A percentile compares a stretch with the other conserved stretches of the same genome.
phyloP scores from a whole-genome alignment of 805 yeast species.

The Metschnikowia chrysomelidarum region DNA sequence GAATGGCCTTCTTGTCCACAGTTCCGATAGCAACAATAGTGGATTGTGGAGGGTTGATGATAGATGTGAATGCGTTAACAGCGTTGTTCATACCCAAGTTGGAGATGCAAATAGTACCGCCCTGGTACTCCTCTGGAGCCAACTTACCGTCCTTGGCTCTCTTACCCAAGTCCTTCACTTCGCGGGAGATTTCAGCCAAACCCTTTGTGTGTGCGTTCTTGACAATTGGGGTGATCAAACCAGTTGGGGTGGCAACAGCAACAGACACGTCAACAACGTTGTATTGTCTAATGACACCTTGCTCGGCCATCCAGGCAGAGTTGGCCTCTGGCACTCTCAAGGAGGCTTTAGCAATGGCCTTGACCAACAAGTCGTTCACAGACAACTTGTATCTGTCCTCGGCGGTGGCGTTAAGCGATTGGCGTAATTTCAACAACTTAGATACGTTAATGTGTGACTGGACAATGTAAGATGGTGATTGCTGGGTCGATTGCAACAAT shows the following conservation, averaged over 20 bases:
- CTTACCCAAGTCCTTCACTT: conserved; percentile 89
- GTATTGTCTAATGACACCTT: conserved; percentile 91
- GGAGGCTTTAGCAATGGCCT: conserved; percentile 90
- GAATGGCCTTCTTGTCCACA: conserved; percentile 86
- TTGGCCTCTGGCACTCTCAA: conserved; percentile 91
- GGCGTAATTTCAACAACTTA: conserved; percentile 88
- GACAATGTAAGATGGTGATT: conserved; percentile 89
- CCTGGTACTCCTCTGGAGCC: conserved; percentile 96
- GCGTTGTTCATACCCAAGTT: conserved; percentile 99
- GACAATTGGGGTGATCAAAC: conserved; percentile 94
- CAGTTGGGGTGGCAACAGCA: conserved; percentile 98
- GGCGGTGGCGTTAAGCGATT: conserved; percentile 79
- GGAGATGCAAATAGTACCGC: conserved; percentile 98
- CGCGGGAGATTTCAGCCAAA: conserved; percentile 72
- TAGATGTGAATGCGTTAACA: conserved; percentile 88
- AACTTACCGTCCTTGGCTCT: conserved; percentile 95
- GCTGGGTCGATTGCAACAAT: conserved; percentile 78
- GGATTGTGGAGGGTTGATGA: conserved; percentile 96
- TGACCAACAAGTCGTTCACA: conserved; percentile 89
- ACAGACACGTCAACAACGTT: conserved; percentile 92
- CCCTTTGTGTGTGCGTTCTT: conserved; percentile 87
- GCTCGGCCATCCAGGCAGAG: conserved; percentile 86
- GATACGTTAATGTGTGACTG: conserved; percentile 83
- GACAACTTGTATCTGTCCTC: conserved; percentile 88
- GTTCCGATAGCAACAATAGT: conserved; percentile 95